phyloP scores from a whole-genome alignment of 192 early-diverging fungal genomes.

The Entophlyctis helioformis region DNA sequence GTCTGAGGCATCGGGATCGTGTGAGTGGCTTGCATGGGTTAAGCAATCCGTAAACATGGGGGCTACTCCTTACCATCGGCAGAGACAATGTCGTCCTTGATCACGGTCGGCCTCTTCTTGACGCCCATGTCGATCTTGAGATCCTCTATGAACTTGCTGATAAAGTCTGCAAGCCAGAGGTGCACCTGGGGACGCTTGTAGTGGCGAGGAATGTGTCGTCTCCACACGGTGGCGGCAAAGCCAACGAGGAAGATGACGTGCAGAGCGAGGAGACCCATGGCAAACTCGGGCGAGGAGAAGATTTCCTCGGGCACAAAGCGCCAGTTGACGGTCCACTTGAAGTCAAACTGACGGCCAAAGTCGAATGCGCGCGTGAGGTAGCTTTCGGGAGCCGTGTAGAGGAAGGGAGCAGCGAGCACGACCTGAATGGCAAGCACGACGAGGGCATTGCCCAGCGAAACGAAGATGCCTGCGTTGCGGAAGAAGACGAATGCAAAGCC shows the following conservation, averaged over 20 bases:
- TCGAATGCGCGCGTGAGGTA: conserved; percentile 80
- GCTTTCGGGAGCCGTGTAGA: conserved; percentile 33
- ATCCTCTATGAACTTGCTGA: conserved; percentile 2
- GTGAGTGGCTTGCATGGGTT: no score
- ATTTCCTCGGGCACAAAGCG: conserved; percentile 56
- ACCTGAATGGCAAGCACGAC: conserved; percentile 23
- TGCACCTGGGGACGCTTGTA: no score
- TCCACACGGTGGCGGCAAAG: conserved; percentile 33
- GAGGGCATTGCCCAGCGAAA: conserved; percentile 32
- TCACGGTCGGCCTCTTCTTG: background rate
- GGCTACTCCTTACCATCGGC: no score
- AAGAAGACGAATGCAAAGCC: conserved; percentile 61
- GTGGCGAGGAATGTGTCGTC: no score
- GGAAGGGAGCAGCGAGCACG: conserved; percentile 51
- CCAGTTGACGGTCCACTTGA: conserved; percentile 97
- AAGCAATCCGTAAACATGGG: no score
- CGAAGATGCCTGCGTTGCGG: conserved; percentile 23
- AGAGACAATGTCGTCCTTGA: no score
- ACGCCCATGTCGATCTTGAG: background rate
- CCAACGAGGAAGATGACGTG: conserved; percentile 52
- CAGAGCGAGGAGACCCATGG: conserved; percentile 37
- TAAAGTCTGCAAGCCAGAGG: background rate
- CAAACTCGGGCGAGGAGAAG: conserved; percentile 54
- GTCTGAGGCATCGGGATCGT: conserved; percentile 30
- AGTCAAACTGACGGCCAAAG: conserved; percentile 72